These are phyloP conservation scores for Boletus vinaceobasis DNA, from an alignment of 768 basidiomycete species.

Conservation along the genomic window DNA sequence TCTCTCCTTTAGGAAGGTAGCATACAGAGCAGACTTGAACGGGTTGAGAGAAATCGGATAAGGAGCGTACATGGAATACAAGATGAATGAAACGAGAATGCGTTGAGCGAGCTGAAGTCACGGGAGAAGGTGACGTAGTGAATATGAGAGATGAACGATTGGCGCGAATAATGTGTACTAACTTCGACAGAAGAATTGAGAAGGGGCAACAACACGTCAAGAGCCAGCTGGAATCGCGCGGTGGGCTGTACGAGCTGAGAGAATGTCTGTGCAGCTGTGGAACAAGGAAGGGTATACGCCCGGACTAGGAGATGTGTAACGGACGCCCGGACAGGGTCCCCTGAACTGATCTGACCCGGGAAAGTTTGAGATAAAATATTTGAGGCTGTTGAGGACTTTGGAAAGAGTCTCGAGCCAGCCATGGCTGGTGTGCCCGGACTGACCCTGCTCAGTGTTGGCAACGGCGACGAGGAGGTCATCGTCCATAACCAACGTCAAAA, in stretches of 20 bases:
- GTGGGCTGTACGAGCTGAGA: conserved; percentile 70
- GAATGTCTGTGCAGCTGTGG: conserved; percentile 73
- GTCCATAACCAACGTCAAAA: conserved; percentile 23
- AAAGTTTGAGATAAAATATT: conserved; percentile 34
- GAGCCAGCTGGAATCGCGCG: conserved; percentile 78
- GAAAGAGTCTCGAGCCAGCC: conserved; percentile 33
- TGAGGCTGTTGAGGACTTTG: conserved; percentile 31
- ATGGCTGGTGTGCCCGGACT: conserved; percentile 17
- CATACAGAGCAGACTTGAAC: conserved; percentile 70
- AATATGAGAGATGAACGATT: conserved; percentile 16
- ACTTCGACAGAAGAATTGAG: conserved; percentile 60
- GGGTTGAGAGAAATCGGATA: conserved; percentile 79
- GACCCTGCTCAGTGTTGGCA: conserved; percentile 32
- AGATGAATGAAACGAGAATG: conserved; percentile 75
- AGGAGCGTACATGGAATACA: conserved; percentile 77
- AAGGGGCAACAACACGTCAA: conserved; percentile 75
- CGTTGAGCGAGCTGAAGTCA: conserved; percentile 58
- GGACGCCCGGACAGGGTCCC: conserved; percentile 52
- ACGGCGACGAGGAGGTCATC: conserved; percentile 34
- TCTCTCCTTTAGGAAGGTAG: conserved; percentile 66
- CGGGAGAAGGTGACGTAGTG: conserved; percentile 7
- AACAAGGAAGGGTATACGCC: conserved; percentile 71
- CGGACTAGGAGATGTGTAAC: conserved; percentile 64
- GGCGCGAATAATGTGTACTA: conserved; percentile 22
- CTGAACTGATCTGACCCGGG: conserved; percentile 32